Base-by-base conservation (phyloP, 257 asterid species). In the Echites panduratus region DNA sequence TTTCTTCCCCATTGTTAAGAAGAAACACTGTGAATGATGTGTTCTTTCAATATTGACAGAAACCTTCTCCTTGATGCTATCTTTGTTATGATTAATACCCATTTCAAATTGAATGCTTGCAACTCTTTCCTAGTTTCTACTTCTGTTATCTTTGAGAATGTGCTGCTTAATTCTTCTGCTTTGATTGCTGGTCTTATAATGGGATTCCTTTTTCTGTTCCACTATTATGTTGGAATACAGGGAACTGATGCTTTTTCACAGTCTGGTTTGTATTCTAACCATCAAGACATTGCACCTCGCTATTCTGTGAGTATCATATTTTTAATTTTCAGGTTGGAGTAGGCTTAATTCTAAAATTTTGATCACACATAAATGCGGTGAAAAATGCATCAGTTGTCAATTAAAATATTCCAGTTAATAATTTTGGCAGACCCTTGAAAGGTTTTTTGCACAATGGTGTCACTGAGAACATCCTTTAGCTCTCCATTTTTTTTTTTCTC, bases 281-380 rank as follows among this genome's bases (percentile, higher is more conserved):
- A 92, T 82, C 96, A 88, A 81, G 96, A 89, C 83, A 92, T 92
- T 41, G 97, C 93, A 73, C 96, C 97, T 64, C 93, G 96, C 71
- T 92, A 92, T 85, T 84, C 97, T 70, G 97, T 88, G 76, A 84
- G 96, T 82, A 75, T 24, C 32, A 44, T 7, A 4, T 53, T 32
- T n/a, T 32, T 32, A 32, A 32, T 32, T 32, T 32, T 32, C 38
- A 32, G 38, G 38, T 32, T 32, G 38, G 38, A 32, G 38, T 32
- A 32, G 1, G 38, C n/a, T 24, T 41, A 40, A 4, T 24, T 47
- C 32, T 67, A 68, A 2, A 29, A 43, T 57, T n/a, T n/a, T 49
- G 20, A 22, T 0, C n/a, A 32, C 17, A 11, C 6, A 29, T 5
- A 20, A 32, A 5, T 1, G 49, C 12, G 7, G 1, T 10, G 16